A percentile compares a stretch with the other conserved stretches of the same genome.
Evolutionary conservation across 371 early-diverging fungal species (phyloP).

Genomic region (Mucor circinelloides): DNA sequence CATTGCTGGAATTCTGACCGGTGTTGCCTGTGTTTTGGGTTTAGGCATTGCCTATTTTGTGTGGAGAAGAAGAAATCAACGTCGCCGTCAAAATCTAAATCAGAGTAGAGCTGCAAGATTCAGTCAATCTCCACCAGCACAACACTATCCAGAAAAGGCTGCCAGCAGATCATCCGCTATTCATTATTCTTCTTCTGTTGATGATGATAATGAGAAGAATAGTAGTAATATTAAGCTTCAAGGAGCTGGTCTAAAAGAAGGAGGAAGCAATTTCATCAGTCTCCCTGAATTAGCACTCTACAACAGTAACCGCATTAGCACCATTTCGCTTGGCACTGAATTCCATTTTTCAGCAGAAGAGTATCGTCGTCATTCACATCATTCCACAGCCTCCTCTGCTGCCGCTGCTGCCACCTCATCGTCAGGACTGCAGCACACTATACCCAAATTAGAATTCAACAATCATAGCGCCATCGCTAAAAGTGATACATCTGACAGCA

Average conservation of each 20-base stretch:
- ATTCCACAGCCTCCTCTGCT: background rate
- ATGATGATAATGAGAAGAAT: background rate
- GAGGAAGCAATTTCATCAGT: background rate
- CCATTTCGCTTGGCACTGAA: conserved; percentile 29
- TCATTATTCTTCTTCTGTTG: background rate
- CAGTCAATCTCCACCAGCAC: conserved; percentile 28
- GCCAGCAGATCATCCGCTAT: background rate
- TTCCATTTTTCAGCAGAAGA: conserved; percentile 14
- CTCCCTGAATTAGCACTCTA: conserved; percentile 12
- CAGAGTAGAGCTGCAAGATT: conserved; percentile 27
- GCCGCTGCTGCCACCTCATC: background rate
- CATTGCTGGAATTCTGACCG: conserved; percentile 41
- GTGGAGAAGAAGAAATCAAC: conserved; percentile 8
- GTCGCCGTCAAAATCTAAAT: background rate
- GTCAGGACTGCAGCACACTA: background rate
- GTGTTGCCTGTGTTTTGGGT: conserved; percentile 28
- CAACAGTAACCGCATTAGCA: conserved; percentile 11
- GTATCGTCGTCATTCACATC: background rate
- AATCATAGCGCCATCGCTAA: background rate
- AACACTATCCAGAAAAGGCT: background rate
- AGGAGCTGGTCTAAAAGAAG: background rate
- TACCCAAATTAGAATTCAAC: background rate
- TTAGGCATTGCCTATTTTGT: conserved; percentile 33
- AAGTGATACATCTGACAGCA: background rate
- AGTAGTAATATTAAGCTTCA: background rate